Percentiles rank a stretch among this genome's conserved stretches.
Evolutionary conservation across 371 early-diverging fungal species (phyloP).

Genomic region (Mucor circinelloides): DNA sequence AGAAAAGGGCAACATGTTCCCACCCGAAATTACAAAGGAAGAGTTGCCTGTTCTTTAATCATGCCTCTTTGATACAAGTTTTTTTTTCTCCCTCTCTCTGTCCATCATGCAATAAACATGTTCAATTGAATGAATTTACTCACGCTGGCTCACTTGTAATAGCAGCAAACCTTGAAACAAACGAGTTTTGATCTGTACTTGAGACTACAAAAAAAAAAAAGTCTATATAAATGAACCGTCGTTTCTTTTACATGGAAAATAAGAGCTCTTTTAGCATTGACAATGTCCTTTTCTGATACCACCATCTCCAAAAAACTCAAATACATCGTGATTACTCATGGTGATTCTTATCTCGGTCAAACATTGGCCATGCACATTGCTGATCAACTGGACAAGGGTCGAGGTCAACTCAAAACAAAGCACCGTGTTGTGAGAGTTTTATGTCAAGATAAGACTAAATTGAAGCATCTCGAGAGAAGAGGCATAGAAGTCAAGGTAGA

Average conservation of each 20-base stretch:
- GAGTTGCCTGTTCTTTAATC: not conserved
- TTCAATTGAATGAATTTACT: not conserved
- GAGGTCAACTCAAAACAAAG: not conserved
- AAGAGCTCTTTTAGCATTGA: not conserved
- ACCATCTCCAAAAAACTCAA: slow-evolving; percentile 1
- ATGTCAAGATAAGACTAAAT: not conserved
- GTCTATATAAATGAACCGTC: not conserved
- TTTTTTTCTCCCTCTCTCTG: not conserved
- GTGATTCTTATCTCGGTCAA: slow-evolving; percentile 17
- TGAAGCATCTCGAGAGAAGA: slow-evolving; percentile 10
- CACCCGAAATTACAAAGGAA: slow-evolving; percentile 27
- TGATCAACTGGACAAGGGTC: slow-evolving; percentile 5
- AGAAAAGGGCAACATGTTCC: slow-evolving; percentile 31
- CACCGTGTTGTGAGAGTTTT: slow-evolving; percentile 15
- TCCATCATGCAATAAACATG: not conserved
- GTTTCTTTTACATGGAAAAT: not conserved
- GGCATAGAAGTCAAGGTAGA: slow-evolving; percentile 21
- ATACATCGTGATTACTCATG: slow-evolving; percentile 24
- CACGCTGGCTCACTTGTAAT: not conserved
- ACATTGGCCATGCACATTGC: slow-evolving; percentile 16
- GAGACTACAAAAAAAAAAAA: not conserved
- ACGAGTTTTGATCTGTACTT: not conserved
- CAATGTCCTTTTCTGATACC: not conserved
- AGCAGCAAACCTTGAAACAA: not conserved
- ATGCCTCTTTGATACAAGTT: not conserved